These are phyloP conservation scores for Podospora appendiculata DNA, from an alignment of 495 filamentous ascomycete genomes.

Conservation along the genomic window DNA sequence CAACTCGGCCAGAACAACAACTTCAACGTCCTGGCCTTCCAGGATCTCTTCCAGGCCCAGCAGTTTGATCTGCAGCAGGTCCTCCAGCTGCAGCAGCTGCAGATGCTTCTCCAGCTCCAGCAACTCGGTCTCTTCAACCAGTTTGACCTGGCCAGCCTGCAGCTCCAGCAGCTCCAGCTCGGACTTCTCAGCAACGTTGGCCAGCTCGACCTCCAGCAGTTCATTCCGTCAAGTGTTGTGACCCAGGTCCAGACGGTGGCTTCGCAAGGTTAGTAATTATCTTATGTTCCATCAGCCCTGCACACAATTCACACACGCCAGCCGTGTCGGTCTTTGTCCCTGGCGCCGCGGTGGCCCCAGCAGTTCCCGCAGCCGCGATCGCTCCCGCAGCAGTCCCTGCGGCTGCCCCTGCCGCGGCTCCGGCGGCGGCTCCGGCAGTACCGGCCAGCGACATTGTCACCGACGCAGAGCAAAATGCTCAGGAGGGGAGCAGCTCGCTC, in stretches of 20 bases:
- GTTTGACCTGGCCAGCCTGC: constrained; percentile 34
- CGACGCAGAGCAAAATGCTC: constrained; percentile 19
- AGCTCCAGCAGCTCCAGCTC: constrained; percentile 31
- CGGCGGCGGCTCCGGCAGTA: neutral
- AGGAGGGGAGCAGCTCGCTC: constrained; percentile 19
- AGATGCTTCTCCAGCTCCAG: constrained; percentile 32
- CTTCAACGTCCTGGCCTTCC: constrained; percentile 32
- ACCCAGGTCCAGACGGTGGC: constrained; percentile 32
- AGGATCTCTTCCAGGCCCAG: constrained; percentile 27
- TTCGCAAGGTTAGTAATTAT: constrained; percentile 17
- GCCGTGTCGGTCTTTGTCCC: neutral
- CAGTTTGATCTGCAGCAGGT: constrained; percentile 29
- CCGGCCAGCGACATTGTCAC: constrained; percentile 14
- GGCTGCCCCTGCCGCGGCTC: neutral
- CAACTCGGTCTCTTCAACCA: constrained; percentile 35
- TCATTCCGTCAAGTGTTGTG: constrained; percentile 27
- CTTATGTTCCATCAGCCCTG: neutral
- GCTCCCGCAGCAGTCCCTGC: neutral
- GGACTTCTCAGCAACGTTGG: constrained; percentile 31
- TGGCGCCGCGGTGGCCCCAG: neutral
- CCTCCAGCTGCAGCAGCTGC: constrained; percentile 37
- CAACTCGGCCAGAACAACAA: constrained; percentile 33
- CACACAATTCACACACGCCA: constrained; percentile 13
- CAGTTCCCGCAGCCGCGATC: neutral
- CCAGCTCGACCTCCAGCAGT: constrained; percentile 26